Evolutionary conservation across 176 grass and related monocot genomes (phyloP), one percentile per base, ranked within the genome.

Genomic region (Hsuehochloa calcarea): DNA sequence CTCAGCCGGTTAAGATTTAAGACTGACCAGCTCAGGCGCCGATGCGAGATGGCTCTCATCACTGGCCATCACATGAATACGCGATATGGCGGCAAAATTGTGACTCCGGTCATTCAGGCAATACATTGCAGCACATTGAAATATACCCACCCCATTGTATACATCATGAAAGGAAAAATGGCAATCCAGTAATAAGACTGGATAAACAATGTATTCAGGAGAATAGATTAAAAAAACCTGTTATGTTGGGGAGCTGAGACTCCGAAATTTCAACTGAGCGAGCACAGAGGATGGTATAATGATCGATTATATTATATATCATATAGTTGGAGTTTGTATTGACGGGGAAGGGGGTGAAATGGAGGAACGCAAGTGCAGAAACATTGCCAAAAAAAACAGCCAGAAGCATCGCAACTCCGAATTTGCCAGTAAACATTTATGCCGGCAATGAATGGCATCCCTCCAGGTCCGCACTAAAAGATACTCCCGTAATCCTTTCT

Each of bases 401-500:
- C 45, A 58, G 72, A 83, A 47, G 75, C 47, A 84, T 82, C 50
- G 62, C 72, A 61, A 45, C 72, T 87, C 74, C 51, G 47, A 84
- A 74, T 72, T 80, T 20, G 34, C 59, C 38, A 70, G 22, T 76
- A 86, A 79, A 86, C 77, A 86, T 88, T 71, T 75, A 78, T 20
- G 56, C 58, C 43, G 54, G 23, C 68, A 90, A 92, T 82, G 86
- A 90, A 95, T 90, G 70, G 20, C 69, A 29, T 70, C 85, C 44
- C 61, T 87, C 85, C 25, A 0, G 6, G 5, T 80, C 75, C 51
- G 2, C 14, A 3, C 78, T 89, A 93, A 54, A 84, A 81, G 74
- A 95, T 90, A 70, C 88, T 90, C 78, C 90, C 82, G 41, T 88
- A 95, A 82, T 95, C 90, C 55, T 86, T 92, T 72, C 93, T 92